These are phyloP conservation scores for Pilatotrama ljubarskyi DNA, from an alignment of 768 basidiomycete genomes.

Conservation along the genomic window DNA sequence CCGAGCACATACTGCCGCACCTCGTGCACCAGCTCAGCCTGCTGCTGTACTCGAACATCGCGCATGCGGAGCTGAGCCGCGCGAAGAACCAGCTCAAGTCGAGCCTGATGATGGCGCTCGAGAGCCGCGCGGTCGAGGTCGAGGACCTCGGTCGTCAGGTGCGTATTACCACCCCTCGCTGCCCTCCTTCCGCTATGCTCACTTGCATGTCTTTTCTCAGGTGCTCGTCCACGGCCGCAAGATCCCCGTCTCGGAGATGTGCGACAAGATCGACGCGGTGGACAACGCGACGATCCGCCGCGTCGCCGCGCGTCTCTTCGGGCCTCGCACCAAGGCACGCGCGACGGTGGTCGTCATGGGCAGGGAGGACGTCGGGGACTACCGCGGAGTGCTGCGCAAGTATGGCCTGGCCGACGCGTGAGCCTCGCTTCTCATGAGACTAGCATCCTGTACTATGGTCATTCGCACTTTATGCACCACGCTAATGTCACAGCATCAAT, in stretches of 20 bases:
- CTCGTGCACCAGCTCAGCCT: constrained; percentile 86
- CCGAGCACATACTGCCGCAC: constrained; percentile 75
- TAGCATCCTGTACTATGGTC: not conserved
- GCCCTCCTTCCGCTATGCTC: constrained; percentile 2
- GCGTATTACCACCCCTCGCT: constrained; percentile 11
- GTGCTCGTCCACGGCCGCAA: constrained; percentile 85
- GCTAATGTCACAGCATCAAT: not conserved
- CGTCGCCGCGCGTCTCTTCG: constrained; percentile 77
- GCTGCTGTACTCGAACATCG: constrained; percentile 69
- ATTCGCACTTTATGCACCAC: not conserved
- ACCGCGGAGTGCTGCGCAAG: constrained; percentile 59
- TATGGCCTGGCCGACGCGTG: constrained; percentile 56
- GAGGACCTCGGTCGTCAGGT: constrained; percentile 93
- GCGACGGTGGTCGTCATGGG: constrained; percentile 87
- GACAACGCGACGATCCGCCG: constrained; percentile 67
- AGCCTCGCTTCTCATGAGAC: not conserved
- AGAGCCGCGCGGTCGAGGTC: constrained; percentile 81
- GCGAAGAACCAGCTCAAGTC: constrained; percentile 97
- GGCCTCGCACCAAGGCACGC: constrained; percentile 57
- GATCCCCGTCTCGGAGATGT: constrained; percentile 90
- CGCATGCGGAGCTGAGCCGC: constrained; percentile 69
- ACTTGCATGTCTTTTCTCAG: constrained; percentile 36
- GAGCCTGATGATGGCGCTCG: constrained; percentile 91
- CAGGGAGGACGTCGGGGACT: constrained; percentile 72
- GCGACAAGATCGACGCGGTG: constrained; percentile 77